phyloP scores from a whole-genome alignment of 768 basidiomycete genomes.

The Guyanaporus albipodus region DNA sequence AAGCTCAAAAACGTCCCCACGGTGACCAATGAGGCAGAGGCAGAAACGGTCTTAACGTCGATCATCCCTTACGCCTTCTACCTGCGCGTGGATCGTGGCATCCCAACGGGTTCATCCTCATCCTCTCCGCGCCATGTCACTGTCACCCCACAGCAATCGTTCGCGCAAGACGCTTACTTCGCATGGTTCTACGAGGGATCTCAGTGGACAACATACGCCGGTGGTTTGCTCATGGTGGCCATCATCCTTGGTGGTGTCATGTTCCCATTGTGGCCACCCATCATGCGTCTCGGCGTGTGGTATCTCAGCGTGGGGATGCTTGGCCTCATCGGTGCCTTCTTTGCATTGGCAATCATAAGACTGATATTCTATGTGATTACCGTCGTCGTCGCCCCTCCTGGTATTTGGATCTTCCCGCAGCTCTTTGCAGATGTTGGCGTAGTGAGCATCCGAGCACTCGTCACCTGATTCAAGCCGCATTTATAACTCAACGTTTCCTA shows the following conservation, averaged over 20 bases:
- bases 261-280: constrained; percentile 98
- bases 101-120: constrained; percentile 42
- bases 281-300: constrained; percentile 91
- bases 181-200: constrained; percentile 97
- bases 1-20: constrained; percentile 80
- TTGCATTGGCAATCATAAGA: constrained; percentile 84
- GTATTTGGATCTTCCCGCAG: constrained; percentile 99
- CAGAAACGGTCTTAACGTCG: constrained; percentile 57
- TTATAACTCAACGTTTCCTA: neutral
- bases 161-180: constrained; percentile 79
- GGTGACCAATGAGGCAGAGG: constrained; percentile 73
- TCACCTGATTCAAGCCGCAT: neutral
- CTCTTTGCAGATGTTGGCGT: constrained; percentile 98
- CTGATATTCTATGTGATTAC: constrained; percentile 93
- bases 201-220: constrained; percentile 89
- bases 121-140: constrained; percentile 66
- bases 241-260: constrained; percentile 96
- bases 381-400: constrained; percentile 78
- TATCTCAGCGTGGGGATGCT: constrained; percentile 89
- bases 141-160: constrained; percentile 77
- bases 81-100: constrained; percentile 84
- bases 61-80: constrained; percentile 87
- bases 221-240: constrained; percentile 85
- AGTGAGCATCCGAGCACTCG: constrained; percentile 49
- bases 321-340: constrained; percentile 85